These are phyloP conservation scores for Avena sativa DNA, from an alignment of 176 grass and related monocot genomes.

Conservation along the genomic window DNA sequence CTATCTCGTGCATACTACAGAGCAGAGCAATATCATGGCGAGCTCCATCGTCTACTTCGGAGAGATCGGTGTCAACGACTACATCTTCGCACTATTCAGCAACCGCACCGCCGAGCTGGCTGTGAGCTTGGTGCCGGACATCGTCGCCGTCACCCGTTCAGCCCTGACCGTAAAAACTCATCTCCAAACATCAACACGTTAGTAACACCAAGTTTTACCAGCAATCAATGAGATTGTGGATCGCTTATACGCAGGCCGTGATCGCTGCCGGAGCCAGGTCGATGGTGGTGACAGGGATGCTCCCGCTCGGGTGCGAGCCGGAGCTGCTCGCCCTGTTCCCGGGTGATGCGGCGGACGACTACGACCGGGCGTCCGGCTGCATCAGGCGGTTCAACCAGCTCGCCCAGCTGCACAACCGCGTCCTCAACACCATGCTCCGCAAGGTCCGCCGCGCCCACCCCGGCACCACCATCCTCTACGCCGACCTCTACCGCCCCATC, in stretches of 20 bases:
- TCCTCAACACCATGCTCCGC: conserved; percentile 31
- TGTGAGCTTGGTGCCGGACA: conserved; percentile 51
- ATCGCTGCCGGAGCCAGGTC: conserved; percentile 55
- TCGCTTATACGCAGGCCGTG: conserved; percentile 26
- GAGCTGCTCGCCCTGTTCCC: conserved; percentile 44
- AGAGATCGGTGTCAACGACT: conserved; percentile 83
- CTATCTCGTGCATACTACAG: neutral
- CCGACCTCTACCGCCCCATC: conserved; percentile 57
- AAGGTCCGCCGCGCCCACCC: conserved; percentile 40
- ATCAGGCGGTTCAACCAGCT: conserved; percentile 59
- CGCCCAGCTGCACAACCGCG: conserved; percentile 61
- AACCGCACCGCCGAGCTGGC: conserved; percentile 45
- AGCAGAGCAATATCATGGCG: conserved; percentile 8
- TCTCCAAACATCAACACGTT: neutral
- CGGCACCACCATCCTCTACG: conserved; percentile 53
- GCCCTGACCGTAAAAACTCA: neutral
- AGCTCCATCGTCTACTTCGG: conserved; percentile 50
- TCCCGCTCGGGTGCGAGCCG: conserved; percentile 63
- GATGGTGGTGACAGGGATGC: conserved; percentile 55
- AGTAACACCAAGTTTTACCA: neutral
- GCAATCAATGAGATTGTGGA: neutral
- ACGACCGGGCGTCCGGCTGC: conserved; percentile 63
- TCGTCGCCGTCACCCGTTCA: conserved; percentile 51
- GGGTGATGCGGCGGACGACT: conserved; percentile 28
- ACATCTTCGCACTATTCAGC: conserved; percentile 49